Evolutionary conservation across 257 asterid genomes (phyloP).

Genomic region (Voacanga thouarsii): DNA sequence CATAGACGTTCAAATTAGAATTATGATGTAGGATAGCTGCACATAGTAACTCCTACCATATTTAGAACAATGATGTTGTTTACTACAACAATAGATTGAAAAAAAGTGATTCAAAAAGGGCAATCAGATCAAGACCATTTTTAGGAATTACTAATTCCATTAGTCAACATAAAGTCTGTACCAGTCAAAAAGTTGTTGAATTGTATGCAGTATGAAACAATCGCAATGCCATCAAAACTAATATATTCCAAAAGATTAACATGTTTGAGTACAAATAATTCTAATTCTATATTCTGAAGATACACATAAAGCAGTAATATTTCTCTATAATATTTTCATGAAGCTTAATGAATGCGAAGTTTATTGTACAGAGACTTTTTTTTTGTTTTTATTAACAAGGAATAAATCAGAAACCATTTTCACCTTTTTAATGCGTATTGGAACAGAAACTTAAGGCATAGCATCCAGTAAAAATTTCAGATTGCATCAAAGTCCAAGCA

Average conservation of each 20-base stretch:
- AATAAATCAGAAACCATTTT: not conserved
- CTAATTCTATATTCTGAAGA: not conserved
- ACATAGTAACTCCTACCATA: not conserved
- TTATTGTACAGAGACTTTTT: not conserved
- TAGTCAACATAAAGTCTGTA: not conserved
- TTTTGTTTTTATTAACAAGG: not conserved
- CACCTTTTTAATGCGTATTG: not conserved
- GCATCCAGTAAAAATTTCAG: slow-evolving; percentile 75
- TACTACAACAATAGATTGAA: not conserved
- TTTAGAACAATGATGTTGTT: not conserved
- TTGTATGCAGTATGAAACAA: not conserved
- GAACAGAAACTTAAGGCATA: slow-evolving; percentile 74
- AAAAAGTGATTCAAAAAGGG: not conserved
- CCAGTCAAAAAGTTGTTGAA: not conserved
- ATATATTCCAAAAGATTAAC: not conserved
- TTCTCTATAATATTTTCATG: not conserved
- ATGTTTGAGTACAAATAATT: not conserved
- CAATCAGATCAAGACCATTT: not conserved
- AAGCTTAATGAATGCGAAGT: not conserved
- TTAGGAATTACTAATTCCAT: not conserved
- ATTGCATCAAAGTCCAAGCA: slow-evolving; percentile 67
- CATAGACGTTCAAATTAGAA: not conserved
- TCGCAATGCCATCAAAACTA: too few species aligned
- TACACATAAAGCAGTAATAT: too few species aligned
- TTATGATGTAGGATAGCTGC: too few species aligned